phyloP scores from a whole-genome alignment of 805 yeast genomes.

The Candida cerambycidarum region DNA sequence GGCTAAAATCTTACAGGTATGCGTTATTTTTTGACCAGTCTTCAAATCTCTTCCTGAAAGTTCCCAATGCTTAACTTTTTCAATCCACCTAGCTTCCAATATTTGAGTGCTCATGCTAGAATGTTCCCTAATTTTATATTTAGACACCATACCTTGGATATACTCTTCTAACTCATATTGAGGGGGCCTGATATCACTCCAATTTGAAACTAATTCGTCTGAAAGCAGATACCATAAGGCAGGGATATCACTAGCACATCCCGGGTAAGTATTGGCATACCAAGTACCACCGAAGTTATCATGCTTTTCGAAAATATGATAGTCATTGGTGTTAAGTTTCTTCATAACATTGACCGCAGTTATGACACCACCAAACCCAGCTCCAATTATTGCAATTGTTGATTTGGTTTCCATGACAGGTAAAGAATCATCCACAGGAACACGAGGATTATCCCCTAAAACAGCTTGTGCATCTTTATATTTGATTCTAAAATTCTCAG shows the following conservation, averaged over 20 bases:
- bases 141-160: constrained; percentile 30
- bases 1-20: constrained; percentile 27
- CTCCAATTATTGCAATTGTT: constrained; percentile 38
- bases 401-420: constrained; percentile 25
- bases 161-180: constrained; percentile 44
- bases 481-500: constrained; percentile 28
- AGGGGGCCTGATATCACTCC: constrained; percentile 42
- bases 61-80: constrained; percentile 27
- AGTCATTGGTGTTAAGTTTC: constrained; percentile 26
- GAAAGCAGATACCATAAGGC: constrained; percentile 41
- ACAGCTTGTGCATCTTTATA: constrained; percentile 26
- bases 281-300: constrained; percentile 43
- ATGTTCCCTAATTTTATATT: constrained; percentile 23
- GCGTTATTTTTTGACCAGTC: constrained; percentile 32
- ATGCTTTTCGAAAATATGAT: constrained; percentile 39
- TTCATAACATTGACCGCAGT: constrained; percentile 27
- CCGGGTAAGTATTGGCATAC: constrained; percentile 47
- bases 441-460: constrained; percentile 22
- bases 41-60: constrained; percentile 24
- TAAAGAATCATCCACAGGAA: constrained; percentile 18
- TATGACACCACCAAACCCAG: constrained; percentile 42
- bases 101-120: constrained; percentile 25
- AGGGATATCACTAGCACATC: constrained; percentile 46
- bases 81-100: constrained; percentile 22
- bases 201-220: constrained; percentile 32